Percentiles rank a stretch among this genome's conserved stretches.
Conservation (phyloP, 2,329 filamentous ascomycete species). For the Cordyceps pruinosa region DNA sequence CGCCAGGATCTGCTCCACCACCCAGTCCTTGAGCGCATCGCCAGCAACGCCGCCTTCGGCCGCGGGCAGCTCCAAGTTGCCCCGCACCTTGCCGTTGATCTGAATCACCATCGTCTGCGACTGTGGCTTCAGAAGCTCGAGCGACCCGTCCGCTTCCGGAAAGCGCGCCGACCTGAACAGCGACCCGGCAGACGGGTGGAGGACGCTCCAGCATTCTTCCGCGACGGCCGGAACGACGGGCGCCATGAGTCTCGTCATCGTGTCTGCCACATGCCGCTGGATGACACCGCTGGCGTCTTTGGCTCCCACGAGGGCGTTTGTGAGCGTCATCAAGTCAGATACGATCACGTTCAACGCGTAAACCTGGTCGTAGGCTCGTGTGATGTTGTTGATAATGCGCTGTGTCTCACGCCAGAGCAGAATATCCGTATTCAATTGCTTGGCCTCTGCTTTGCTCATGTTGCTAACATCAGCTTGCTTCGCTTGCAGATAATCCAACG, state of each 20-base stretch:
- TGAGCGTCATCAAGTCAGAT: constrained; percentile 75
- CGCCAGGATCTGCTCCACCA: constrained; percentile 53
- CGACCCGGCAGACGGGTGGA: constrained; percentile 36
- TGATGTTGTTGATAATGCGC: constrained; percentile 59
- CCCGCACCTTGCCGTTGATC: constrained; percentile 71
- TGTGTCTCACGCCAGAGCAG: constrained; percentile 61
- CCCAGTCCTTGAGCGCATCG: constrained; percentile 49
- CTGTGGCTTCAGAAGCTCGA: constrained; percentile 42
- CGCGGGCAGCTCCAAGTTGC: constrained; percentile 57
- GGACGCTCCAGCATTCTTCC: constrained; percentile 69
- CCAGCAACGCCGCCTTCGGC: constrained; percentile 35
- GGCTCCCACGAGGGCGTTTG: constrained; percentile 56
- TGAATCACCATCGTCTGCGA: constrained; percentile 60
- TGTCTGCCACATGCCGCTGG: constrained; percentile 41
- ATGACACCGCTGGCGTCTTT: constrained; percentile 34
- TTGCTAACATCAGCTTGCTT: constrained; percentile 23
- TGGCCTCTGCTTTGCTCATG: constrained; percentile 26
- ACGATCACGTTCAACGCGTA: constrained; percentile 78
- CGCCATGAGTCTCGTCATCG: constrained; percentile 65
- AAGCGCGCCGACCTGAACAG: constrained; percentile 47
- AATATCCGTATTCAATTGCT: constrained; percentile 39
- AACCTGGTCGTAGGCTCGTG: constrained; percentile 60
- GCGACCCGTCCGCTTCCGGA: constrained; percentile 48
- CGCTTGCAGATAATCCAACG: constrained; percentile 32
- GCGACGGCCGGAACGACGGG: constrained; percentile 75